Conservation (phyloP, 176 grass and related monocot genomes). For the Triticum turgidum region DNA sequence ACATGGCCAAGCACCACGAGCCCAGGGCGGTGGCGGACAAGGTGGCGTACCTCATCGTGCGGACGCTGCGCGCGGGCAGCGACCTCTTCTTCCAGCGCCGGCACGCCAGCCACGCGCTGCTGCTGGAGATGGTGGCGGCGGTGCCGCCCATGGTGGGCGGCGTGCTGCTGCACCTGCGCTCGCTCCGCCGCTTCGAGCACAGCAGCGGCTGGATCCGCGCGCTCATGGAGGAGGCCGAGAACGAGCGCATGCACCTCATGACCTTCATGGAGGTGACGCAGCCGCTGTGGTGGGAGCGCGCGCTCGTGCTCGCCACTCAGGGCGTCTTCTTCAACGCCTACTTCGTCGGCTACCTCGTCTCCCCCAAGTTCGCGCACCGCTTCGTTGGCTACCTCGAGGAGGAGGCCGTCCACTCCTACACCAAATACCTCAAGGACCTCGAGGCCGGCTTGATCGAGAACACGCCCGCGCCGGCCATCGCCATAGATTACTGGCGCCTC, state of each 20-base stretch:
- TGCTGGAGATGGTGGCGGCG: constrained; percentile 87
- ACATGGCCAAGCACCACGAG: constrained; percentile 84
- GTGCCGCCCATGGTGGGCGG: constrained; percentile 51
- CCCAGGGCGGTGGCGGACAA: constrained; percentile 61
- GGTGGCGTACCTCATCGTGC: constrained; percentile 76
- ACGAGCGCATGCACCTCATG: constrained; percentile 99
- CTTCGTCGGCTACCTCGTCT: constrained; percentile 80
- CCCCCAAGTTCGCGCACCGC: constrained; percentile 96
- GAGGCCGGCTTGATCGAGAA: constrained; percentile 70
- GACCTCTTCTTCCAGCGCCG: constrained; percentile 96
- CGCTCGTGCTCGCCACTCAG: constrained; percentile 73
- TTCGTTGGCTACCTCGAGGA: constrained; percentile 90
- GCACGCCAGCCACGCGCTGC: constrained; percentile 74
- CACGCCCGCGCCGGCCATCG: not conserved
- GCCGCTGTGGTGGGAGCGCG: constrained; percentile 84
- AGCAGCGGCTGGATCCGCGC: constrained; percentile 87
- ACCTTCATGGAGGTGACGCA: constrained; percentile 86
- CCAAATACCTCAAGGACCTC: constrained; percentile 79
- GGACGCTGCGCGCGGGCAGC: constrained; percentile 47
- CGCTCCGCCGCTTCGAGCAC: constrained; percentile 91
- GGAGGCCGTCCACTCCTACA: constrained; percentile 93
- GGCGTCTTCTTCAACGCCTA: constrained; percentile 97
- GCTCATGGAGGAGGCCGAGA: constrained; percentile 94
- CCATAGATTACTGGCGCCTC: no score
- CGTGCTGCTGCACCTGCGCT: constrained; percentile 76